Base-by-base conservation (phyloP, 208 protist species). In the Acanthamoeba divionensis region DNA sequence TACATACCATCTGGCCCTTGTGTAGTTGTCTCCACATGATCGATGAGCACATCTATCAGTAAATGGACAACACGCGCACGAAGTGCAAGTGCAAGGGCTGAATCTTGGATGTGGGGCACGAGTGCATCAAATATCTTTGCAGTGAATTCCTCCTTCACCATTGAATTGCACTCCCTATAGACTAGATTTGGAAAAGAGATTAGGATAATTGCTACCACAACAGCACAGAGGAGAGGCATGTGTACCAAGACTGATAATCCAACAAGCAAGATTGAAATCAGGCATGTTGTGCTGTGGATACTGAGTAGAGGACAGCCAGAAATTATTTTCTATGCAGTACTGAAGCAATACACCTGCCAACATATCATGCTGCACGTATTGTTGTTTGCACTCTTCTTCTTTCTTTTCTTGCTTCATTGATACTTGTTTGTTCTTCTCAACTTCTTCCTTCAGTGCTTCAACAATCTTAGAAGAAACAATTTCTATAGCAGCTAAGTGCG, bases 221-320 rank as follows among this genome's bases (percentile, higher is more conserved):
- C 65, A 6, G 21, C 65, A 36, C 36, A 8, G 48, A 5, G 21
- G 48, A 57, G n/a, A n/a, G 52, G 52, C 41, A 8, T 5, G n/a
- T 41, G 21, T n/a, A 79, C 69, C 69, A 29, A 83, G 18, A 18
- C 50, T 33, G n/a, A 83, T 62, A 36, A 83, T 12, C 73, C 73
- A 83, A 54, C 48, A 65, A 54, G 73, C 73, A n/a, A 83, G 63
- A 33, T 62, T 83, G 29, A 83, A 83, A 54, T 83, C 73, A 31
- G 48, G 73, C 7, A 15, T 41, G 48, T 29, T 54, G 2, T 2
- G 50, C 29, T 62, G 41, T 8, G 48, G 13, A 7, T n/a, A n/a
- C n/a, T 26, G 48, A 12, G n/a, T 62, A 29, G 7, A 31, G 36
- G 26, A 41, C 13, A 83, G 73, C 73, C 73, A 83, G 50, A 63